A percentile compares a stretch with the other conserved stretches of the same genome.
Evolutionary conservation across 345 rosid genomes (phyloP).

Genomic region (Leavenworthia alabamica): DNA sequence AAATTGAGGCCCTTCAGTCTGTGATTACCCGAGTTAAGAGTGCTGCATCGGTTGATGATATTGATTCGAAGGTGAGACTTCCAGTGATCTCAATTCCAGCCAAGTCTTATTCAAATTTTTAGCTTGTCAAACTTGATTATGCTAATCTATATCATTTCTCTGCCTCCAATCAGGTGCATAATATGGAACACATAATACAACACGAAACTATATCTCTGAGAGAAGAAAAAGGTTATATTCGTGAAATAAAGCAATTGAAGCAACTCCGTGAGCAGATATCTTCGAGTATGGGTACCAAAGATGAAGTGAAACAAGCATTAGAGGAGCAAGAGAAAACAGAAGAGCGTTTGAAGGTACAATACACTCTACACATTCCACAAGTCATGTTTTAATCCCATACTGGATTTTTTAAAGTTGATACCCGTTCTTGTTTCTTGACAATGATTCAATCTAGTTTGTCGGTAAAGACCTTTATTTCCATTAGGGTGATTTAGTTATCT

Average conservation of each 20-base stretch:
- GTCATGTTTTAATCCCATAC: conserved; percentile 6
- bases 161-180: conserved; percentile 46
- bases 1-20: conserved; percentile 57
- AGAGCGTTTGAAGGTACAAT: conserved; percentile 64
- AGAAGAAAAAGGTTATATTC: conserved; percentile 69
- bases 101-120: not conserved
- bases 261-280: conserved; percentile 50
- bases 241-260: conserved; percentile 63
- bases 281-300: conserved; percentile 48
- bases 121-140: conserved; percentile 4
- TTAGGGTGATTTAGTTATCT: not conserved
- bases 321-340: conserved; percentile 60
- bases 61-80: conserved; percentile 49
- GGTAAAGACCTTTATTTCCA: conserved; percentile 1
- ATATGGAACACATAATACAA: conserved; percentile 59
- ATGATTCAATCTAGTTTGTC: conserved; percentile 3
- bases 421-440: not conserved
- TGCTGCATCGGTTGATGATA: conserved; percentile 51
- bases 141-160: conserved; percentile 15
- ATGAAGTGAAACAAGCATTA: conserved; percentile 53
- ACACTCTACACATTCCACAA: not conserved
- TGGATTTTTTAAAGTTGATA: conserved; percentile 5
- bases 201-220: conserved; percentile 64
- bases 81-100: conserved; percentile 3
- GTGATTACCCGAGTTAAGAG: conserved; percentile 42